Conservation (phyloP, 2,329 filamentous ascomycete species). For the Colletotrichum lupini region DNA sequence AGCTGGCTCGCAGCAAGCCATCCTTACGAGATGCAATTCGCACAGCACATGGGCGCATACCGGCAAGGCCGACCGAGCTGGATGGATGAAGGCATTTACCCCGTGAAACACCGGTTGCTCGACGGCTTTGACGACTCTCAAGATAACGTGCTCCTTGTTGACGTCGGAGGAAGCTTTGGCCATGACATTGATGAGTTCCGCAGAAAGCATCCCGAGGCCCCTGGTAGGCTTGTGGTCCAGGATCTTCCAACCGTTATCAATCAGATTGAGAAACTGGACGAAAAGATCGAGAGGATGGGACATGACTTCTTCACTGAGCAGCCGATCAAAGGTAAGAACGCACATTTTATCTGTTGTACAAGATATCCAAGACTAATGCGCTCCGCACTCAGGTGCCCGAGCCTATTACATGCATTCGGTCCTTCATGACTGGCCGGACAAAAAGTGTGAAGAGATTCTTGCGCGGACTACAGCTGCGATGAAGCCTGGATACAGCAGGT, state of each 20-base stretch:
- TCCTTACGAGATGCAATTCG: conserved; percentile 9
- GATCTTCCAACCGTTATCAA: conserved; percentile 55
- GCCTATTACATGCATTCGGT: conserved; percentile 41
- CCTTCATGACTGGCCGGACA: conserved; percentile 46
- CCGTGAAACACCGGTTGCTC: conserved; percentile 45
- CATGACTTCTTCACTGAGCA: conserved; percentile 60
- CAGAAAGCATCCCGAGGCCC: conserved; percentile 46
- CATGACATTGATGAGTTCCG: conserved; percentile 49
- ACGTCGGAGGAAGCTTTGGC: conserved; percentile 48
- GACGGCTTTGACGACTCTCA: conserved; percentile 38
- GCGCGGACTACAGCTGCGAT: conserved; percentile 44
- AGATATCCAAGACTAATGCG: neutral
- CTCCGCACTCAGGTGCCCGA: neutral
- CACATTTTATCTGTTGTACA: neutral
- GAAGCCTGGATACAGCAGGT: conserved; percentile 46
- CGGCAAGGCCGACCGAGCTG: conserved; percentile 46
- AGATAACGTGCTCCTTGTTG: conserved; percentile 44
- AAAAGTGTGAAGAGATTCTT: conserved; percentile 46
- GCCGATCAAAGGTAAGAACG: conserved; percentile 50
- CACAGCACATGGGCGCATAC: conserved; percentile 44
- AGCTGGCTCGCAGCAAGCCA: conserved; percentile 2
- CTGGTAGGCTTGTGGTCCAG: conserved; percentile 55
- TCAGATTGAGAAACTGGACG: conserved; percentile 44
- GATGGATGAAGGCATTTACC: conserved; percentile 46
- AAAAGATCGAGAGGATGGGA: conserved; percentile 47